Conservation (phyloP, 441 rosid genomes). For the Jatropha podagrica region DNA sequence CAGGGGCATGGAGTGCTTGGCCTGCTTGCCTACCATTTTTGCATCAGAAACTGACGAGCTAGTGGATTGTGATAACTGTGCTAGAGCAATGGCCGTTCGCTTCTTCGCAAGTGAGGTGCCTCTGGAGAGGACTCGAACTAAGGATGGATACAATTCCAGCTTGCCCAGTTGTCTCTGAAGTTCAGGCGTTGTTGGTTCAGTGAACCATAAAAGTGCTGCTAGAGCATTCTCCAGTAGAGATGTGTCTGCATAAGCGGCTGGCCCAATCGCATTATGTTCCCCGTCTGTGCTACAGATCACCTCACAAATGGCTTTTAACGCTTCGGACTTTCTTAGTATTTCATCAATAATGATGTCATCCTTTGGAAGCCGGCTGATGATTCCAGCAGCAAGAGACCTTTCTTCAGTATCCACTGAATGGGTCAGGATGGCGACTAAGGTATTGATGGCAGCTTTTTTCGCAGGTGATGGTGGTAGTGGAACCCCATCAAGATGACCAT, state of each 20-base stretch:
- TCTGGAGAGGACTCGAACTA: constrained; percentile 42
- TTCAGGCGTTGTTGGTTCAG: constrained; percentile 50
- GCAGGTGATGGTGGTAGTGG: constrained; percentile 46
- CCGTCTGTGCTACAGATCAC: constrained; percentile 39
- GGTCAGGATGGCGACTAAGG: constrained; percentile 34
- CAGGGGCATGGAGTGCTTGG: constrained; percentile 20
- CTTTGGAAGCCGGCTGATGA: constrained; percentile 53
- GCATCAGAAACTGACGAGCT: constrained; percentile 25
- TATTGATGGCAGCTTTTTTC: constrained; percentile 43
- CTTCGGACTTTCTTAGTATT: constrained; percentile 43
- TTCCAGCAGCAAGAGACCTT: constrained; percentile 50
- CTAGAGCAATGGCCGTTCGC: constrained; percentile 48
- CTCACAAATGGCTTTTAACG: constrained; percentile 45
- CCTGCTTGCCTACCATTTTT: constrained; percentile 16
- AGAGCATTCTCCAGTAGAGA: constrained; percentile 48
- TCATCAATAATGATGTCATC: constrained; percentile 45
- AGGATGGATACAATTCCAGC: constrained; percentile 42
- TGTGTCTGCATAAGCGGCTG: constrained; percentile 20
- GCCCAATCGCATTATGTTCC: constrained; percentile 23
- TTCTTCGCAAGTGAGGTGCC: constrained; percentile 50
- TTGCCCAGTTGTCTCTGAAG: constrained; percentile 47
- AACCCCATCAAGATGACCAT: constrained; percentile 40
- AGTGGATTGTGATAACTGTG: constrained; percentile 47
- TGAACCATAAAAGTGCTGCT: constrained; percentile 50
- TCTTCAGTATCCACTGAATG: constrained; percentile 40